A percentile compares a stretch with the other conserved stretches of the same genome.
Evolutionary conservation across 2,329 filamentous ascomycete genomes (phyloP).

Genomic region (Fusarium secorum): DNA sequence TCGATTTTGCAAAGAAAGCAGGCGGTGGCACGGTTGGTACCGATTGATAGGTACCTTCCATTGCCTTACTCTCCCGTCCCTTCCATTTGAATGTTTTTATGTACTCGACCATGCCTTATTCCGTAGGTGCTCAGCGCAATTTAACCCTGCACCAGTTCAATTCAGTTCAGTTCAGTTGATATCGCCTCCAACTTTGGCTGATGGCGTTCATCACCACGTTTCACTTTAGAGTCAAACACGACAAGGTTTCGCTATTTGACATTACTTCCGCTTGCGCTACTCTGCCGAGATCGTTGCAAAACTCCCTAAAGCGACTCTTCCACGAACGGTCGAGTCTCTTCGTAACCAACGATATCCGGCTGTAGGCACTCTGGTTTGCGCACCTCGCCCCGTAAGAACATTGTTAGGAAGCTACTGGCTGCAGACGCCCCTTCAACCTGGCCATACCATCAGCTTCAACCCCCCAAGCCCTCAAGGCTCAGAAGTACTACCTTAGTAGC

Average conservation of each 20-base stretch:
- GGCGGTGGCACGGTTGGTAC: conserved; percentile 8
- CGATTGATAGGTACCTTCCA: conserved; percentile 12
- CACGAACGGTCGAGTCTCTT: conserved; percentile 27
- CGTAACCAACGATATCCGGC: conserved; percentile 31
- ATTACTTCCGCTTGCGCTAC: conserved; percentile 21
- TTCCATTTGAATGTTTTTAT: neutral
- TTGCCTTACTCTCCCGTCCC: neutral
- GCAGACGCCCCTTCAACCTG: conserved; percentile 27
- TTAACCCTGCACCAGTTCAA: neutral
- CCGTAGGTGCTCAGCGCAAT: neutral
- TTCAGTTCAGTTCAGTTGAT: neutral
- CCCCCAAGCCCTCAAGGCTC: conserved; percentile 12
- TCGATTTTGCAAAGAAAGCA: neutral
- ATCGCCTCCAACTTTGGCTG: neutral
- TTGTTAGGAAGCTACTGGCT: conserved; percentile 12
- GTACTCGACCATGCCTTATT: conserved; percentile 2
- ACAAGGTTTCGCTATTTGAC: conserved; percentile 11
- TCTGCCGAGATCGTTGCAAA: conserved; percentile 13
- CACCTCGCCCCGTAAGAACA: conserved; percentile 15
- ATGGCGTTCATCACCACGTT: conserved; percentile 2
- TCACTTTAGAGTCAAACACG: conserved; percentile 1
- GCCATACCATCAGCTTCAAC: conserved; percentile 27
- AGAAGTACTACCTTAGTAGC: neutral
- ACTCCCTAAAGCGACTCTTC: conserved; percentile 25
- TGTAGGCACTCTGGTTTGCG: conserved; percentile 14